phyloP scores from a whole-genome alignment of 2,329 filamentous ascomycete species.

The Rosellinia necatrix region DNA sequence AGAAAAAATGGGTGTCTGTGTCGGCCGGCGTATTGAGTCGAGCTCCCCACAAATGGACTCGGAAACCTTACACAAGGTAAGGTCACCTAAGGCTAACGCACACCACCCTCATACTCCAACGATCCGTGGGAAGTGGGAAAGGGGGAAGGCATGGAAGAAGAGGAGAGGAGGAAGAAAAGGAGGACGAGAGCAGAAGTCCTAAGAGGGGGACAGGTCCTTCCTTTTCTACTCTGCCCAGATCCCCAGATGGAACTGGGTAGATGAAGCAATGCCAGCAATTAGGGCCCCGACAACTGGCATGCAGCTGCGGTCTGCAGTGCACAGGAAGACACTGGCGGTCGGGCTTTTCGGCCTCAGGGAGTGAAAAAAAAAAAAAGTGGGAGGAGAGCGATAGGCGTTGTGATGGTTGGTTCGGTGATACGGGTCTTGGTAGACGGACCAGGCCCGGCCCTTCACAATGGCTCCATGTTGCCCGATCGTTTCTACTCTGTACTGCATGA shows the following conservation, averaged over 20 bases:
- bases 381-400: constrained; percentile 1
- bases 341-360: constrained; percentile 21
- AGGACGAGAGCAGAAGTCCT: neutral
- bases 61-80: too few relatives aligned
- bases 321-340: too few relatives aligned
- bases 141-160: neutral
- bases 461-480: constrained; percentile 18
- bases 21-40: constrained; percentile 9
- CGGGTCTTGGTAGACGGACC: constrained; percentile 15
- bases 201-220: neutral
- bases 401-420: constrained; percentile 20
- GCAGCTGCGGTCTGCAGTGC: constrained; percentile 27
- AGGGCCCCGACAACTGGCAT: constrained; percentile 21
- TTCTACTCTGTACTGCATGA: constrained; percentile 4
- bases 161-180: neutral
- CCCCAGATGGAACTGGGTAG: too few relatives aligned
- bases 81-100: too few relatives aligned
- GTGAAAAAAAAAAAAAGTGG: constrained; percentile 19
- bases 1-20: neutral
- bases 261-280: constrained; percentile 16
- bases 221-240: constrained; percentile 19
- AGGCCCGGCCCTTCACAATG: constrained; percentile 14
- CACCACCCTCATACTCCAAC: constrained; percentile 17
- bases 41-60: constrained; percentile 12
- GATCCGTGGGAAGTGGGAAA: neutral